Conservation (phyloP, 1,284 basidiomycete species). For the Ustilago loliicola region DNA sequence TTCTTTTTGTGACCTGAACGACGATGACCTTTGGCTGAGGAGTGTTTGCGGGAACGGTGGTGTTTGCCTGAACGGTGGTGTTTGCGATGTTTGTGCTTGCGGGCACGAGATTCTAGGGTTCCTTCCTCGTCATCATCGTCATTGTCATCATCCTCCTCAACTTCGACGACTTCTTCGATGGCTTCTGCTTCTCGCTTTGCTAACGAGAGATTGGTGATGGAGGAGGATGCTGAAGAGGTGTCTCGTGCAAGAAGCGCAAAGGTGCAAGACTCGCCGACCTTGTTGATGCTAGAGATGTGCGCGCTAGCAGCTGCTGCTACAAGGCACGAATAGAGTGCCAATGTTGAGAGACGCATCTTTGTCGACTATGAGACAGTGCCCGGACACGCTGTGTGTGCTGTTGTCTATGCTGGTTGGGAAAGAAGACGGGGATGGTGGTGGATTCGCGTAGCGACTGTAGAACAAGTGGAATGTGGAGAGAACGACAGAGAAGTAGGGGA, state of each 20-base stretch:
- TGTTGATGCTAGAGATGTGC: conserved; percentile 12
- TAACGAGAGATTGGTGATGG: not conserved
- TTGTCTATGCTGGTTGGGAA: conserved; percentile 1
- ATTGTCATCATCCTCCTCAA: conserved; percentile 3
- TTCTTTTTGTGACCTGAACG: conserved; percentile 4
- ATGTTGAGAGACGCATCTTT: conserved; percentile 21
- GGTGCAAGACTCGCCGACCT: conserved; percentile 8
- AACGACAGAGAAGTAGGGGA: not conserved
- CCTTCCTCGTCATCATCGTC: conserved; percentile 5
- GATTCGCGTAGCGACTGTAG: not conserved
- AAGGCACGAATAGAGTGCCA: conserved; percentile 25
- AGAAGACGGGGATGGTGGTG: not conserved
- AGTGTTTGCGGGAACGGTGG: conserved; percentile 26
- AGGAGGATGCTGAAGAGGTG: not conserved
- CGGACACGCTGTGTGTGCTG: not conserved
- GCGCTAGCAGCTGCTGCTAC: conserved; percentile 24
- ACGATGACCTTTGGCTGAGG: not conserved
- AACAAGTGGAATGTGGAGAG: not conserved
- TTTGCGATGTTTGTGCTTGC: conserved; percentile 14
- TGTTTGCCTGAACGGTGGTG: conserved; percentile 33
- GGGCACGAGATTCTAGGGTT: conserved; percentile 13
- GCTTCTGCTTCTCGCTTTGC: conserved; percentile 5
- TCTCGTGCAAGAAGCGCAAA: conserved; percentile 12
- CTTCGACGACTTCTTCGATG: conserved; percentile 1
- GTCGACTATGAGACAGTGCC: not conserved